Percentiles rank a stretch among this genome's conserved stretches.
Conservation (phyloP, 2,329 filamentous ascomycete species). For the Plectosphaerella plurivora region DNA sequence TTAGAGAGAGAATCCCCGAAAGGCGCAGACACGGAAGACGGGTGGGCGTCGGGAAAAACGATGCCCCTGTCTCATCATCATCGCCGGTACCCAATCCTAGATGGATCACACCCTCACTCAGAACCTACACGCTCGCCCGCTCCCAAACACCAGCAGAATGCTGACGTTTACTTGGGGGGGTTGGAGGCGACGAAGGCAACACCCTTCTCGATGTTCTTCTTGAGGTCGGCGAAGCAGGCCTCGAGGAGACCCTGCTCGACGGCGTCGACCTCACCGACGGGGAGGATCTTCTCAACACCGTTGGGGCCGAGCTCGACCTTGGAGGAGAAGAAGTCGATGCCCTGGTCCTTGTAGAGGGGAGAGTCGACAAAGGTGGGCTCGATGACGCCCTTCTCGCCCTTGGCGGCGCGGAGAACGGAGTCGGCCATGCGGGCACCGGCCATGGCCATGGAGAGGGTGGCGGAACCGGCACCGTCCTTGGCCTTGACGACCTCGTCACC, state of each 20-base stretch:
- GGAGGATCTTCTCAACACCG: conserved; percentile 90
- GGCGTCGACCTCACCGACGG: conserved; percentile 78
- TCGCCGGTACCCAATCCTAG: conserved; percentile 10
- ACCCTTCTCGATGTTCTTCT: conserved; percentile 96
- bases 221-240: conserved; percentile 76
- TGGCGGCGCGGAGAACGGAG: conserved; percentile 84
- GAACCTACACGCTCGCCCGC: neutral
- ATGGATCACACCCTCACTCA: conserved; percentile 1
- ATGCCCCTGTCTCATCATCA: neutral
- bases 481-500: conserved; percentile 99
- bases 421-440: conserved; percentile 83
- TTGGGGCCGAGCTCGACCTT: conserved; percentile 93
- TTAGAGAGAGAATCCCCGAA: neutral
- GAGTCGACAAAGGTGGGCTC: conserved; percentile 98
- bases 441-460: conserved; percentile 98
- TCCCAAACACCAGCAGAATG: conserved; percentile 1
- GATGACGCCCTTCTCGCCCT: conserved; percentile 90
- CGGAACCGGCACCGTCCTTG: conserved; percentile 95
- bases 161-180: conserved; percentile 50
- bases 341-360: conserved; percentile 97
- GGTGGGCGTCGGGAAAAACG: neutral
- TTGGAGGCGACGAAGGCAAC: conserved; percentile 55
- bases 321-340: conserved; percentile 94
- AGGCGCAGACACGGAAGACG: conserved; percentile 3
- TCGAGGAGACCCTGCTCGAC: conserved; percentile 88